Evolutionary conservation across 768 basidiomycete genomes (phyloP).

Genomic region (Lactifluus volemus): DNA sequence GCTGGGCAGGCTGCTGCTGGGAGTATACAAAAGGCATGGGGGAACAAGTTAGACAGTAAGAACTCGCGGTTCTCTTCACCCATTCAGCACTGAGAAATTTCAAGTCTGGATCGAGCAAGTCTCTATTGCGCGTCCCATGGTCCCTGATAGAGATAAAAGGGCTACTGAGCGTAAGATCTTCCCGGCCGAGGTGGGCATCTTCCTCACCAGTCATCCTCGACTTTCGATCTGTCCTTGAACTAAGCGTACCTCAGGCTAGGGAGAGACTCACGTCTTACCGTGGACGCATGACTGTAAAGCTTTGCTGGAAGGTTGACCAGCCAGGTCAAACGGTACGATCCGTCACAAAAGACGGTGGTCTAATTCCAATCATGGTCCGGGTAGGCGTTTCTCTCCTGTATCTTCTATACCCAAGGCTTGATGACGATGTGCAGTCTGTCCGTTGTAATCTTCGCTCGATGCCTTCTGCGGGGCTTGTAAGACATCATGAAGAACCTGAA

Average conservation of each 20-base stretch:
- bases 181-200: conserved; percentile 68
- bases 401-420: neutral
- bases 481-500: conserved; percentile 91
- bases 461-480: conserved; percentile 79
- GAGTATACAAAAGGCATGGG: conserved; percentile 51
- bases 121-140: conserved; percentile 75
- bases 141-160: conserved; percentile 71
- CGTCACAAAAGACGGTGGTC: conserved; percentile 77
- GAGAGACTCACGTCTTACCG: conserved; percentile 91
- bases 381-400: conserved; percentile 40
- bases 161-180: conserved; percentile 72
- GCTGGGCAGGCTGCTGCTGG: conserved; percentile 44
- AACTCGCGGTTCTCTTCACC: conserved; percentile 19
- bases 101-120: conserved; percentile 89
- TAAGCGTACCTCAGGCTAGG: conserved; percentile 52
- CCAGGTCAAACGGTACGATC: conserved; percentile 59
- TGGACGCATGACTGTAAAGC: conserved; percentile 77
- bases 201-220: neutral
- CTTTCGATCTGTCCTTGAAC: neutral
- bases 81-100: conserved; percentile 5
- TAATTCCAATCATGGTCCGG: conserved; percentile 94
- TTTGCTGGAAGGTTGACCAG: conserved; percentile 71
- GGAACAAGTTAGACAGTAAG: conserved; percentile 81
- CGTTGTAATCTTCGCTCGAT: conserved; percentile 86
- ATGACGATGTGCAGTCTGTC: conserved; percentile 49